Base-by-base conservation (phyloP, 176 grass and related monocot genomes). In the barley (Hordeum vulgare) region DNA sequence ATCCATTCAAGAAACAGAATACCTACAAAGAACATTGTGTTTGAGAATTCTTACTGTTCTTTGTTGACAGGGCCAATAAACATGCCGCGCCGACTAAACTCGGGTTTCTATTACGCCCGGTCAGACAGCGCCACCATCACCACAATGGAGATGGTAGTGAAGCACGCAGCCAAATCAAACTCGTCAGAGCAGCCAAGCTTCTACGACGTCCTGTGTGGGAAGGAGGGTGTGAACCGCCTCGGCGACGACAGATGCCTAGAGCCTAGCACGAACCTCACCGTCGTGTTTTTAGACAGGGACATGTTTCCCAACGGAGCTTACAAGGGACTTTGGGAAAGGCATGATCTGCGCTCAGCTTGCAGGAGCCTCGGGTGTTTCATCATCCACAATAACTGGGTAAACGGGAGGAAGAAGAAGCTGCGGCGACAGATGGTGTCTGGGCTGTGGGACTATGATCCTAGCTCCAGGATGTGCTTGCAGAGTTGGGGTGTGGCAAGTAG, bases 381-480 rank as follows among this genome's bases (percentile, higher is more conserved):
- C 40, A 54, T 98, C 21, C 96, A 98, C 83, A 95, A 98, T 71
- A 98, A 98, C 70, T 98, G 96, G 93, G 89, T 94, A 57, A 87
- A 56, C 7, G 89, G 91, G 41, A 90, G 96, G 80, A 92, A 78
- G 59, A 94, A 81, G 67, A 98, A 98, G 59, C 81, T 95, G 7
- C 51, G 34, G 14, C 84, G 93, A 10, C 96, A 98, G 79, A 81
- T 94, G 35, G 25, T 18, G 0, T 94, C 93, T 65, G 91, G 93
- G 35, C 82, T 94, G 13, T 96, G 96, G 91, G 80, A 94, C 29
- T 98, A 98, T 64, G 91, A 96, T 87, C 91, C 91, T 26, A 68
- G 72, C 80, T 94, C 71, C 13, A 91, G 93, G 86, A 31, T 92
- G 61, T 99, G 93, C 74, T 42, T 94, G 66, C 87, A 89, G n/a